phyloP scores from a whole-genome alignment of 192 early-diverging fungal species.

The Phycomyces blakesleeanus region DNA sequence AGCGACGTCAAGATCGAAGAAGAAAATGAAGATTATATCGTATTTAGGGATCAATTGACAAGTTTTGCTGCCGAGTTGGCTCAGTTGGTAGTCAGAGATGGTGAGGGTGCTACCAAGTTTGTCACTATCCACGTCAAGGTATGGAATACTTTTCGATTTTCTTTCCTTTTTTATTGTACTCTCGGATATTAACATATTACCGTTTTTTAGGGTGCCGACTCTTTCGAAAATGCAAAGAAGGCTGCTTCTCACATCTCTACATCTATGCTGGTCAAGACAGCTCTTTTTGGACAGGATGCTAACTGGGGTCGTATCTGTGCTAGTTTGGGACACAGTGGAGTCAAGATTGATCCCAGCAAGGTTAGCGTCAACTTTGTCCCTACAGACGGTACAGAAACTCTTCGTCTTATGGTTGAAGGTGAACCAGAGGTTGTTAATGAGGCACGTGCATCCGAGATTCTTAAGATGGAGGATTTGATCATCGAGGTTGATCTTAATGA shows the following conservation, averaged over 20 bases:
- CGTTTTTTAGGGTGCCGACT: slow-evolving; percentile 58
- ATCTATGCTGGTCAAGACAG: slow-evolving; percentile 93
- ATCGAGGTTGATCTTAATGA: slow-evolving; percentile 76
- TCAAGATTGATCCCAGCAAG: slow-evolving; percentile 66
- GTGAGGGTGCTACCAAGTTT: slow-evolving; percentile 98
- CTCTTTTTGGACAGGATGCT: slow-evolving; percentile 93
- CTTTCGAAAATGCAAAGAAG: slow-evolving; percentile 74
- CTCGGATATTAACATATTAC: not conserved
- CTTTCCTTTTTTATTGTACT: slow-evolving; percentile 4
- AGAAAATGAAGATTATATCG: slow-evolving; percentile 51
- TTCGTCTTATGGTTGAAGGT: slow-evolving; percentile 75
- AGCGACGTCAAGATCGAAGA: slow-evolving; percentile 39
- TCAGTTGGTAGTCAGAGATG: slow-evolving; percentile 88
- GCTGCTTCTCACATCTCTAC: slow-evolving; percentile 87
- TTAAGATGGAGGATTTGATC: slow-evolving; percentile 81
- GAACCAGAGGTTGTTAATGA: slow-evolving; percentile 84
- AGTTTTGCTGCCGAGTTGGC: slow-evolving; percentile 85
- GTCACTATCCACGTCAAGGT: slow-evolving; percentile 84
- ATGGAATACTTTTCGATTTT: not conserved
- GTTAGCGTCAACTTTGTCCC: slow-evolving; percentile 77
- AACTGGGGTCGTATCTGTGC: slow-evolving; percentile 88
- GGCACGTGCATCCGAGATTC: slow-evolving; percentile 71
- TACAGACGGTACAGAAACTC: slow-evolving; percentile 52
- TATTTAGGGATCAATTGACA: slow-evolving; percentile 72
- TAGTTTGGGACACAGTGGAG: slow-evolving; percentile 42